Percentiles rank a stretch among this genome's conserved stretches.
Conservation (phyloP, 768 basidiomycete species). For the Phylloporus sp. region DNA sequence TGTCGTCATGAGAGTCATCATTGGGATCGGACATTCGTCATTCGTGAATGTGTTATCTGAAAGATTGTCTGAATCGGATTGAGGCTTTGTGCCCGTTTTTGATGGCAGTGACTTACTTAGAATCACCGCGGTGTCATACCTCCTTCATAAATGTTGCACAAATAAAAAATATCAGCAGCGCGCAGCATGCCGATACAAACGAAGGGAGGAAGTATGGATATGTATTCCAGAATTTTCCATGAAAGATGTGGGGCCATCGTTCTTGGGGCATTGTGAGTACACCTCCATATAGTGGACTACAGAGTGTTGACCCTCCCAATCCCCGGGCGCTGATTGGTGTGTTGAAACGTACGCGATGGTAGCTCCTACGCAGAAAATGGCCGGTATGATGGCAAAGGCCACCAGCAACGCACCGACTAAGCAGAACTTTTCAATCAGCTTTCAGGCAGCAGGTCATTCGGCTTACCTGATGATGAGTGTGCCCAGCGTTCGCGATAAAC, state of each 20-base stretch:
- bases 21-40: constrained; percentile 14
- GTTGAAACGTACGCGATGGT: constrained; percentile 1
- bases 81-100: neutral
- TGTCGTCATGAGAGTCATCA: constrained; percentile 31
- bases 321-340: no score
- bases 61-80: neutral
- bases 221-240: constrained; percentile 33
- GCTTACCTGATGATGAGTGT: constrained; percentile 50
- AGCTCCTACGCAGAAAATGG: constrained; percentile 1
- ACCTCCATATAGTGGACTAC: constrained; percentile 57
- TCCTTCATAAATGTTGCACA: constrained; percentile 28
- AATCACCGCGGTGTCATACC: constrained; percentile 14
- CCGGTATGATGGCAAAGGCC: constrained; percentile 25
- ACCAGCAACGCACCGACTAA: constrained; percentile 35
- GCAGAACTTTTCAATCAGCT: neutral
- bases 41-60: neutral
- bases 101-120: constrained; percentile 24
- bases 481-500: constrained; percentile 54
- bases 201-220: constrained; percentile 39
- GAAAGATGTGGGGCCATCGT: constrained; percentile 47
- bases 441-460: neutral
- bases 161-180: constrained; percentile 14
- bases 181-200: constrained; percentile 15
- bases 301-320: neutral
- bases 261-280: constrained; percentile 52